Conservation (phyloP, 192 early-diverging fungal genomes). For the Phycomyces blakesleeanus region DNA sequence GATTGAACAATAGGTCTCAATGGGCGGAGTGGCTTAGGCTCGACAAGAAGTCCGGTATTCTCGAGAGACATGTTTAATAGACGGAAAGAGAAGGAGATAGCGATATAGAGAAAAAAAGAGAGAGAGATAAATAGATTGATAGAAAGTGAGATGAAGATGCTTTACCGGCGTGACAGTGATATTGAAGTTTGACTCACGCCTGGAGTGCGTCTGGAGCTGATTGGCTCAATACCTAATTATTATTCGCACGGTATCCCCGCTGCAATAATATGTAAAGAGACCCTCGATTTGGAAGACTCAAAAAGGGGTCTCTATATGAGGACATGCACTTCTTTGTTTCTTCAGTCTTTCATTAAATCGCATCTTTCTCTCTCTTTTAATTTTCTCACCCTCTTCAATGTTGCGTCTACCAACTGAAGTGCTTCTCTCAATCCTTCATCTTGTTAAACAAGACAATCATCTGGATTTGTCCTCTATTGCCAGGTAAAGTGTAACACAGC, state of each 20-base stretch:
- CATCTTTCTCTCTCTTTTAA: constrained; percentile 2
- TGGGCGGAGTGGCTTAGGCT: neutral
- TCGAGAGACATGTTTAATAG: constrained; percentile 7
- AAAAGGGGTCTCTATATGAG: neutral
- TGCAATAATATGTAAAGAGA: neutral
- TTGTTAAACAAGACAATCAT: constrained; percentile 9
- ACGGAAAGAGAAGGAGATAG: too few species aligned
- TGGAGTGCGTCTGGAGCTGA: neutral
- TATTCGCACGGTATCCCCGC: neutral
- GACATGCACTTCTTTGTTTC: neutral
- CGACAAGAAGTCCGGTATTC: neutral
- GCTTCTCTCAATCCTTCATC: constrained; percentile 10
- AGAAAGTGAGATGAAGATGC: neutral
- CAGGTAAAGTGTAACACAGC: constrained; percentile 4
- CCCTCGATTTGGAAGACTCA: neutral
- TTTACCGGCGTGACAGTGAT: neutral
- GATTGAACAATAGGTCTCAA: neutral
- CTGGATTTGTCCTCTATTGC: constrained; percentile 11
- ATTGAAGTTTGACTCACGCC: too few species aligned
- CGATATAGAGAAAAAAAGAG: constrained; percentile 11
- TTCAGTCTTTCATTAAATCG: neutral
- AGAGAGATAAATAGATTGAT: constrained; percentile 7
- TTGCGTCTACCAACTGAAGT: constrained; percentile 10
- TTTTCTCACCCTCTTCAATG: neutral
- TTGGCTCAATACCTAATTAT: neutral